Conservation (phyloP, 805 yeast species). For the Metschnikowia lochheadii region DNA sequence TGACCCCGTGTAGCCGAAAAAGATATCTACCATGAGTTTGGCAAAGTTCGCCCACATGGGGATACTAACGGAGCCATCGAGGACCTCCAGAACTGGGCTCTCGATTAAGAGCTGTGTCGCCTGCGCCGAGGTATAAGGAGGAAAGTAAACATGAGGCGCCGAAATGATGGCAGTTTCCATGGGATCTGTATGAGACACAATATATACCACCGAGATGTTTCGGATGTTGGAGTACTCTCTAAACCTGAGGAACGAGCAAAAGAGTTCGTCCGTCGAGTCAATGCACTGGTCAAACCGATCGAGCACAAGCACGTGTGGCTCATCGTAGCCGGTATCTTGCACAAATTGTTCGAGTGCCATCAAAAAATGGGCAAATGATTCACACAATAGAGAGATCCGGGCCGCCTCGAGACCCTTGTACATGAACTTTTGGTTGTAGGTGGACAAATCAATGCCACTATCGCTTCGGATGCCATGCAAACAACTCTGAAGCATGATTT, state of each 20-base stretch:
- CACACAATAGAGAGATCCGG: conserved; percentile 33
- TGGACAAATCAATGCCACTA: conserved; percentile 26
- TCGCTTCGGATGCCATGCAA: conserved; percentile 35
- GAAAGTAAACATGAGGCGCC: conserved; percentile 40
- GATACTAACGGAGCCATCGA: conserved; percentile 1
- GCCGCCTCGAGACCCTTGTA: conserved; percentile 25
- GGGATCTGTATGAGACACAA: conserved; percentile 39
- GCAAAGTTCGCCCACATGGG: conserved; percentile 42
- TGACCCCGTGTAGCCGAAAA: conserved; percentile 42
- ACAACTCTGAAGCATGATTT: conserved; percentile 40
- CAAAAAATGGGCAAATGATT: conserved; percentile 38
- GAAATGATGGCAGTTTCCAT: conserved; percentile 33
- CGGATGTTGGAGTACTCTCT: conserved; percentile 37
- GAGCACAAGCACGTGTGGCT: conserved; percentile 42
- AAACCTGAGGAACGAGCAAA: conserved; percentile 37
- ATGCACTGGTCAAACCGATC: conserved; percentile 47
- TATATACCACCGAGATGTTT: conserved; percentile 36
- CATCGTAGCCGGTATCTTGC: conserved; percentile 24
- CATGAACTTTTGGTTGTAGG: conserved; percentile 19
- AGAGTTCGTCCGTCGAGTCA: conserved; percentile 39
- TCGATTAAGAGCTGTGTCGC: conserved; percentile 31
- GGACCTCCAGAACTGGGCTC: conserved; percentile 5
- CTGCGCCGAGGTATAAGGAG: conserved; percentile 34
- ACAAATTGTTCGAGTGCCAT: conserved; percentile 39
- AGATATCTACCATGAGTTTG: conserved; percentile 44